phyloP scores from a whole-genome alignment of 2,329 filamentous ascomycete genomes.

The Alternaria viburni region DNA sequence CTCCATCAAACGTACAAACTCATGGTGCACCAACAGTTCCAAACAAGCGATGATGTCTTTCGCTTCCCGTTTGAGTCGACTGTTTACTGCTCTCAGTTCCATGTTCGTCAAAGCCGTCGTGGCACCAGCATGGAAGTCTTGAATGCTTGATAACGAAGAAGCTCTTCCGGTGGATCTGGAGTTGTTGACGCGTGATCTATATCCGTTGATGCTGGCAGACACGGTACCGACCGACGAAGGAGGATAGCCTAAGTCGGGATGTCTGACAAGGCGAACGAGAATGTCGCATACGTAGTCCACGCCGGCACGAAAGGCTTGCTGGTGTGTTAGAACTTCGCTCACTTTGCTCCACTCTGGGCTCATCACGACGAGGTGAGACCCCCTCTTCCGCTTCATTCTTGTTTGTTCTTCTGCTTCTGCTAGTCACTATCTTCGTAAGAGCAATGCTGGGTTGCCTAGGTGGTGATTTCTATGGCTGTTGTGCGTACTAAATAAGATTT shows the following conservation, averaged over 20 bases:
- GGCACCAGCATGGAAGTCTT: neutral
- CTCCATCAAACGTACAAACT: neutral
- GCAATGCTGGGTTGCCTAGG: neutral
- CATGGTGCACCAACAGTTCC: neutral
- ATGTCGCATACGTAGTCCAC: neutral
- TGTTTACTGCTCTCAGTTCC: neutral
- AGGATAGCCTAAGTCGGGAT: neutral
- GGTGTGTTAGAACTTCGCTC: neutral
- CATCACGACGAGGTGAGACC: neutral
- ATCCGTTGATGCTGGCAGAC: neutral
- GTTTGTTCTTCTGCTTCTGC: neutral
- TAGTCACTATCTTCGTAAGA: neutral
- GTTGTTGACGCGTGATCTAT: neutral
- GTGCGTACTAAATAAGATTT: neutral
- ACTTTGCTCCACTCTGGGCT: neutral
- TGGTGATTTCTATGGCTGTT: neutral
- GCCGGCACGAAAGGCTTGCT: neutral
- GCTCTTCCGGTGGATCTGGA: neutral
- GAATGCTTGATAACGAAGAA: neutral
- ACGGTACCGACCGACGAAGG: neutral
- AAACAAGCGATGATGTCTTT: neutral
- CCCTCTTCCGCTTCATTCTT: neutral
- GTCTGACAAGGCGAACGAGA: neutral
- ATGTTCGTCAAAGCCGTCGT: neutral
- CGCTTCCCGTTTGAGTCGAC: neutral